Conservation (phyloP, 106 monocot species). For the Dactylorhiza incarnata region DNA sequence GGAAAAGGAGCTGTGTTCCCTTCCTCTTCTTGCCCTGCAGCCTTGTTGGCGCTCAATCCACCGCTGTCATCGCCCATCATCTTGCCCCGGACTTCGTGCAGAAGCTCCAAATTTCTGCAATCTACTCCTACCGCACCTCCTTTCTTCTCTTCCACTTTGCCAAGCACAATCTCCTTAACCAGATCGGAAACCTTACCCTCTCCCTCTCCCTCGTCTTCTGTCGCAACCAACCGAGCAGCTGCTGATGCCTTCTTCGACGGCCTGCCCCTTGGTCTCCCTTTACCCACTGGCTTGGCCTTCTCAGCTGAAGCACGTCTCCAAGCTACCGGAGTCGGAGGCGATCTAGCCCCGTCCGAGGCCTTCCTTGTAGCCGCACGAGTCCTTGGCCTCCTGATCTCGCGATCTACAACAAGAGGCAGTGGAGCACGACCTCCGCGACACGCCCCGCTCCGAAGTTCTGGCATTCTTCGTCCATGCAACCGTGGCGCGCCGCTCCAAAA, state of each 20-base stretch:
- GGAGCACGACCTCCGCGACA: slow-evolving; percentile 23
- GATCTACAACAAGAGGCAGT: slow-evolving; percentile 14
- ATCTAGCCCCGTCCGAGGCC: slow-evolving; percentile 3
- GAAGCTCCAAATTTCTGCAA: slow-evolving; percentile 1
- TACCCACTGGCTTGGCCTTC: background rate
- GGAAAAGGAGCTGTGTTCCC: slow-evolving; percentile 57
- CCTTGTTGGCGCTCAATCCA: slow-evolving; percentile 58
- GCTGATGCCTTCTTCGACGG: slow-evolving; percentile 10
- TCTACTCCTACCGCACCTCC: background rate
- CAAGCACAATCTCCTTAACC: slow-evolving; percentile 20
- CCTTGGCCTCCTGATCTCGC: slow-evolving; percentile 15
- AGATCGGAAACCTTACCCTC: slow-evolving; percentile 13
- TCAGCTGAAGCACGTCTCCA: background rate
- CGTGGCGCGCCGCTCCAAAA: slow-evolving; percentile 5
- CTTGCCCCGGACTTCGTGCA: slow-evolving; percentile 36
- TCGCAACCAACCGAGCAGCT: slow-evolving; percentile 5
- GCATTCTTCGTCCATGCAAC: slow-evolving; percentile 44
- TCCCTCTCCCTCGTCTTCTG: slow-evolving; percentile 11
- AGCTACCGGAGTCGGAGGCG: background rate
- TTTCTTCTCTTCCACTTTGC: slow-evolving; percentile 13
- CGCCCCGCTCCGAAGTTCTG: slow-evolving; percentile 34
- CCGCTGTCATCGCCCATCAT: slow-evolving; percentile 69
- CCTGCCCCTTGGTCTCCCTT: slow-evolving; percentile 19
- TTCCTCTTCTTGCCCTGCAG: slow-evolving; percentile 57
- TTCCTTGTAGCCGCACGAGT: slow-evolving; percentile 15